A percentile compares a stretch with the other conserved stretches of the same genome.
Evolutionary conservation across 768 basidiomycete genomes (phyloP).

Genomic region (Rhizopogon rudus): DNA sequence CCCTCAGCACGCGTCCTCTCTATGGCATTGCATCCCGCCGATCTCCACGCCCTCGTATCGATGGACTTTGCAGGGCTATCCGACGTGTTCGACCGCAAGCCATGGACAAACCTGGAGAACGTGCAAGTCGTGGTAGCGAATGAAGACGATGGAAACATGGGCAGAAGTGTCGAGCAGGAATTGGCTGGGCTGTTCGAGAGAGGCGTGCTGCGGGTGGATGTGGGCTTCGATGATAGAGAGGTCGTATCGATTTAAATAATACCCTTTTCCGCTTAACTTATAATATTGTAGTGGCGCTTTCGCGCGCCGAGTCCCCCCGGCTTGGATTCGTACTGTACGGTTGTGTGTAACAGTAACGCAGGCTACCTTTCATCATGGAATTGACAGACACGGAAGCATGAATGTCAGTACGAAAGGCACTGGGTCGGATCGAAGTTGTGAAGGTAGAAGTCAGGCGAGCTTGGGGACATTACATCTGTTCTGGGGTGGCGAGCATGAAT

Average conservation of each 20-base stretch:
- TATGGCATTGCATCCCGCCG: slow-evolving; percentile 26
- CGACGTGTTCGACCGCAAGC: slow-evolving; percentile 15
- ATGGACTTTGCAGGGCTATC: slow-evolving; percentile 26
- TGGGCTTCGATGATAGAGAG: slow-evolving; percentile 28
- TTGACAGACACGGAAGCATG: too few species aligned
- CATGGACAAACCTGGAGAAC: slow-evolving; percentile 20
- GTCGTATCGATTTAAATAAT: slow-evolving; percentile 8
- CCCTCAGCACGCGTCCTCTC: slow-evolving; percentile 24
- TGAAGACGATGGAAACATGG: slow-evolving; percentile 23
- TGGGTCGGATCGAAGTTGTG: too few species aligned
- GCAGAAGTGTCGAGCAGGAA: slow-evolving; percentile 18
- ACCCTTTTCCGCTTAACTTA: too few species aligned
- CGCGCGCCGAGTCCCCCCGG: too few species aligned
- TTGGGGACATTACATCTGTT: too few species aligned
- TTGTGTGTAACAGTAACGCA: too few species aligned
- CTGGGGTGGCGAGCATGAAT: too few species aligned
- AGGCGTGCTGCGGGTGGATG: slow-evolving; percentile 22
- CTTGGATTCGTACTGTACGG: too few species aligned
- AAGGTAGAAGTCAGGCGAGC: too few species aligned
- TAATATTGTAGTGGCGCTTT: too few species aligned
- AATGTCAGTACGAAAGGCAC: too few species aligned
- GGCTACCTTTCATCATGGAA: too few species aligned
- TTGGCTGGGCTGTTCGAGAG: slow-evolving; percentile 16
- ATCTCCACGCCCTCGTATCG: slow-evolving; percentile 20
- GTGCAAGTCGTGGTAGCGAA: slow-evolving; percentile 26